Percentiles rank a stretch among this genome's conserved stretches.
Conservation (phyloP, 179 eudicot genomes). For the Corrigiola litoralis region DNA sequence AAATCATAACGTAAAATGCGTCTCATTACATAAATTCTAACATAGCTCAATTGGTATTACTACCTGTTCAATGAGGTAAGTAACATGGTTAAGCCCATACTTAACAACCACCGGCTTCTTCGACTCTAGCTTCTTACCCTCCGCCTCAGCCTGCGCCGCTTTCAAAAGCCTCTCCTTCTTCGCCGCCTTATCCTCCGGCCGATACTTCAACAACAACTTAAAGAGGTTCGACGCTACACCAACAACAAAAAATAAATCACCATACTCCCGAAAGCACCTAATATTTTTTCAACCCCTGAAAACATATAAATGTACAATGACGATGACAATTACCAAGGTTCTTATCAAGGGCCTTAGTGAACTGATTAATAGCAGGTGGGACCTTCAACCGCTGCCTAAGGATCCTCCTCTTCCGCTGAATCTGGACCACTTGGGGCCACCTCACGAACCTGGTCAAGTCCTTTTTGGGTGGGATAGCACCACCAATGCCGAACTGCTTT, state of each 20-base stretch:
- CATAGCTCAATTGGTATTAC: background rate
- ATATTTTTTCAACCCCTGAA: too few species aligned
- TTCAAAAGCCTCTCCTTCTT: slow-evolving; percentile 82
- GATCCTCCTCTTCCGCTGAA: slow-evolving; percentile 77
- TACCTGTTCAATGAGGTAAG: slow-evolving; percentile 92
- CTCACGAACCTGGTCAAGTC: slow-evolving; percentile 69
- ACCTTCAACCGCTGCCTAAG: slow-evolving; percentile 84
- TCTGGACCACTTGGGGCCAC: slow-evolving; percentile 74
- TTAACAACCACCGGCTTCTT: slow-evolving; percentile 97
- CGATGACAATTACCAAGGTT: slow-evolving; percentile 44
- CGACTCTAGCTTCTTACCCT: slow-evolving; percentile 65
- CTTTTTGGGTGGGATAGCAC: slow-evolving; percentile 78
- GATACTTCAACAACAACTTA: slow-evolving; percentile 86
- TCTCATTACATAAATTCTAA: background rate
- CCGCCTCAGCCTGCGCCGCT: slow-evolving; percentile 88
- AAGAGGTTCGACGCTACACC: slow-evolving; percentile 46
- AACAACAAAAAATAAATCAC: background rate
- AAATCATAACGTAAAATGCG: too few species aligned
- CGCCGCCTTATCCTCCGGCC: slow-evolving; percentile 89
- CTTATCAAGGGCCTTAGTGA: slow-evolving; percentile 77
- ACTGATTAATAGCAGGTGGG: slow-evolving; percentile 77
- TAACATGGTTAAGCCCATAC: slow-evolving; percentile 88
- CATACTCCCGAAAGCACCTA: too few species aligned
- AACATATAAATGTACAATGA: background rate
- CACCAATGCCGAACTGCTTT: slow-evolving; percentile 88